These are phyloP conservation scores for Starmerella vaccinii DNA, from an alignment of 805 yeast genomes.

Conservation along the genomic window DNA sequence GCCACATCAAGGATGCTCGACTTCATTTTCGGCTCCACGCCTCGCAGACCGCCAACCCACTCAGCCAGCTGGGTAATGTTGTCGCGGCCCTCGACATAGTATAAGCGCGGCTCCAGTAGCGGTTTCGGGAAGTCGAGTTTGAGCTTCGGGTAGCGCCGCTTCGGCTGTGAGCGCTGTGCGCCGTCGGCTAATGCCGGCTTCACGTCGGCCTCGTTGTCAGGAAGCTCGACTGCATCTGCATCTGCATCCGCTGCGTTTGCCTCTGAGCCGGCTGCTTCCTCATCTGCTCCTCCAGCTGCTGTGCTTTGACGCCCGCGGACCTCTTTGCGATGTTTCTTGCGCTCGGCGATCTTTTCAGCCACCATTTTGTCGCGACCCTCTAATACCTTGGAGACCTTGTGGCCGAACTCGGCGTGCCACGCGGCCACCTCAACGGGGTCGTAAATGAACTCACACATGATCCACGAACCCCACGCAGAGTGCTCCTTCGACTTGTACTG, in stretches of 20 bases:
- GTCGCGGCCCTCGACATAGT: conserved; percentile 25
- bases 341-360: conserved; percentile 14
- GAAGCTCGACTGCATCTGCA: background rate
- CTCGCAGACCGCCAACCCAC: conserved; percentile 27
- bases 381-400: conserved; percentile 9
- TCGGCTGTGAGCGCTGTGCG: conserved; percentile 1
- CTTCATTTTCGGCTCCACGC: conserved; percentile 12
- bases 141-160: conserved; percentile 19
- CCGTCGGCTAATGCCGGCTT: background rate
- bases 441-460: conserved; percentile 26
- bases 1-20: conserved; percentile 11
- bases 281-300: no score
- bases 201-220: background rate
- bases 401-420: conserved; percentile 14
- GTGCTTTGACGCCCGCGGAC: background rate
- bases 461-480: conserved; percentile 32
- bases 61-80: conserved; percentile 23
- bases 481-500: conserved; percentile 29
- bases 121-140: conserved; percentile 14
- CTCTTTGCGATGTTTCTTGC: conserved; percentile 9
- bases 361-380: conserved; percentile 16
- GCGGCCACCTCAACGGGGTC: conserved; percentile 13
- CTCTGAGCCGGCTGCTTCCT: background rate
- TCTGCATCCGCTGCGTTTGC: background rate
- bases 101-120: conserved; percentile 17